A percentile compares a stretch with the other conserved stretches of the same genome.
These are phyloP conservation scores for Simplicillium sp. DNA, from an alignment of 2,329 filamentous ascomycete species.

Conservation along the genomic window DNA sequence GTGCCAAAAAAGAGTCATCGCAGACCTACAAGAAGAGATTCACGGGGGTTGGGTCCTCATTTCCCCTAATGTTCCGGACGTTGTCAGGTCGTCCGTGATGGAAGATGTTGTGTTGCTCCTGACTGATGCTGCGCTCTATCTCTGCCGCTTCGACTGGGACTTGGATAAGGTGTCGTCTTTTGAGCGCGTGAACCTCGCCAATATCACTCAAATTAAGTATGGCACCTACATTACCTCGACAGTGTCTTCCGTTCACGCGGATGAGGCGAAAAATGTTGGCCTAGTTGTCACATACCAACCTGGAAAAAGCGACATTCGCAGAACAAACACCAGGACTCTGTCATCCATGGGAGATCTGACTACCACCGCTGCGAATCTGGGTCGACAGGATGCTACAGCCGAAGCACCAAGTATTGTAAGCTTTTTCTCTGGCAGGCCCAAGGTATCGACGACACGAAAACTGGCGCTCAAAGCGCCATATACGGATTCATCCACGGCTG, in stretches of 20 bases:
- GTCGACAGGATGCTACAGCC: background rate
- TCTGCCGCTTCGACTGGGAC: conserved; percentile 89
- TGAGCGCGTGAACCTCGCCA: conserved; percentile 70
- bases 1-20: conserved; percentile 77
- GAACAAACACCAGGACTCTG: conserved; percentile 80
- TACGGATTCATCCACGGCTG: conserved; percentile 41
- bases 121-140: conserved; percentile 77
- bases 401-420: conserved; percentile 23
- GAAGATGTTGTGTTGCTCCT: conserved; percentile 84
- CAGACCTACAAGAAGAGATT: conserved; percentile 74
- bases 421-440: conserved; percentile 29
- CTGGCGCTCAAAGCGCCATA: conserved; percentile 49
- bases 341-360: conserved; percentile 36
- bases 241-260: conserved; percentile 64
- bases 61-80: conserved; percentile 63
- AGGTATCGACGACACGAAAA: conserved; percentile 24
- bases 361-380: background rate
- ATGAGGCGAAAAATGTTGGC: conserved; percentile 74
- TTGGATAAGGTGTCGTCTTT: conserved; percentile 91
- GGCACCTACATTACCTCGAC: conserved; percentile 90
- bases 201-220: conserved; percentile 62
- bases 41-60: conserved; percentile 84
- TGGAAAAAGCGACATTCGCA: conserved; percentile 58
- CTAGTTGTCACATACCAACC: conserved; percentile 71
- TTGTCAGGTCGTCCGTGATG: conserved; percentile 61